A percentile compares a stretch with the other conserved stretches of the same genome.
Evolutionary conservation across 257 asterid genomes (phyloP).

Genomic region (Salvia splendens): DNA sequence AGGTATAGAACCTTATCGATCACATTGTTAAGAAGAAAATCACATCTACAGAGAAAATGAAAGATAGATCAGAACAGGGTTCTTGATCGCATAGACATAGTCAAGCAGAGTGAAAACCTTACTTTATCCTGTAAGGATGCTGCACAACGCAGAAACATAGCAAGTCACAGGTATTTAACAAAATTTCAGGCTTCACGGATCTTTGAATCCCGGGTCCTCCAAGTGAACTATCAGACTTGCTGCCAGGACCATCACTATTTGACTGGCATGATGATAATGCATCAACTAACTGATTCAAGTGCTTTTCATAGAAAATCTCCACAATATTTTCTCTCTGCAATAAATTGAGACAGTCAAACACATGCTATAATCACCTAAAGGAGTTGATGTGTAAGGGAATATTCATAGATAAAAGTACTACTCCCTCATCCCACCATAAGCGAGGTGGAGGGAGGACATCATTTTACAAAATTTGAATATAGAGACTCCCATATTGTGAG

Average conservation of each 20-base stretch:
- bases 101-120: conserved; percentile 35
- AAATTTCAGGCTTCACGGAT: conserved; percentile 76
- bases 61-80: conserved; percentile 15
- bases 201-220: conserved; percentile 51
- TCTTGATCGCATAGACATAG: conserved; percentile 9
- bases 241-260: conserved; percentile 37
- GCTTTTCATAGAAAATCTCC: conserved; percentile 90
- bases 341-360: conserved; percentile 35
- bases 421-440: too few species aligned
- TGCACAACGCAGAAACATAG: conserved; percentile 92
- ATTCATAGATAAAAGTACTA: not conserved
- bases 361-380: conserved; percentile 2
- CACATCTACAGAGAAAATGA: conserved; percentile 63
- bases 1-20: conserved; percentile 81
- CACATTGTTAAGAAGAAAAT: conserved; percentile 80
- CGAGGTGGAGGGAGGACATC: not conserved
- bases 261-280: conserved; percentile 74
- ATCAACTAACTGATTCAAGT: conserved; percentile 77
- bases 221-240: conserved; percentile 45
- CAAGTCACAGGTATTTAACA: conserved; percentile 84
- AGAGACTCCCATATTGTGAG: not conserved
- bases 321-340: conserved; percentile 81
- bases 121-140: conserved; percentile 94
- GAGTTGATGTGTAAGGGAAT: not conserved
- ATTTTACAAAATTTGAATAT: not conserved